A percentile compares a stretch with the other conserved stretches of the same genome.
Conservation (phyloP, 345 rosid species). For the Brassica carinata region DNA sequence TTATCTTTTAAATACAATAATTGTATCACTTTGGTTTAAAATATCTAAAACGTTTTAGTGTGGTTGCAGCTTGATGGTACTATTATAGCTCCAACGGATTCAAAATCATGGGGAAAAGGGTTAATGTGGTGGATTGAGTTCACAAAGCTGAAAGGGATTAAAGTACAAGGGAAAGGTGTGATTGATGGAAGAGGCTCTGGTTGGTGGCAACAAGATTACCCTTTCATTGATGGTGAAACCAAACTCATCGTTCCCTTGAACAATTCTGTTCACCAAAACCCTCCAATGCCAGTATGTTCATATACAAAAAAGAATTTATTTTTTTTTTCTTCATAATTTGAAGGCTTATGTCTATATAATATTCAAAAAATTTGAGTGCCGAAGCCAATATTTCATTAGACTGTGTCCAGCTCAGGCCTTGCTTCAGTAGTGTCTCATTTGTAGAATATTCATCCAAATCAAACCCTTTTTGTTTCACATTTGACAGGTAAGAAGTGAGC, state of each 20-base stretch:
- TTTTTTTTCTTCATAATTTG: not conserved
- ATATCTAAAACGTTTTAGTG: not conserved
- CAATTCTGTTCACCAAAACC: conserved; percentile 49
- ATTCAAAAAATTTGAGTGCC: too few relatives aligned
- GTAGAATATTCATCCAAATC: not conserved
- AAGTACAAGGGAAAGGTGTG: conserved; percentile 77
- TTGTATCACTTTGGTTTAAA: not conserved
- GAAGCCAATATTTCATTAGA: too few relatives aligned
- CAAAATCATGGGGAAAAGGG: conserved; percentile 74
- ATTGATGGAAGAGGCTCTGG: conserved; percentile 95
- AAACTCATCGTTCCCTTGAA: conserved; percentile 65
- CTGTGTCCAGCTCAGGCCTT: too few relatives aligned
- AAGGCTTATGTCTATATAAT: too few relatives aligned
- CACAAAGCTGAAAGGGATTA: conserved; percentile 79
- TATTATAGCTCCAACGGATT: conserved; percentile 71
- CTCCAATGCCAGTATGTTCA: conserved; percentile 69
- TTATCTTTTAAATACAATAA: not conserved
- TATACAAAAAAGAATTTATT: too few relatives aligned
- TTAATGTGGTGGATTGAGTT: conserved; percentile 84
- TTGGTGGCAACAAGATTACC: conserved; percentile 87
- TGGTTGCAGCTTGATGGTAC: conserved; percentile 81
- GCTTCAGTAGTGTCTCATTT: not conserved
- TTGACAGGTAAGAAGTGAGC: conserved; percentile 63
- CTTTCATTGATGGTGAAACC: conserved; percentile 56
- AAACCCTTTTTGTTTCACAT: conserved; percentile 36